phyloP scores from a whole-genome alignment of 78 protist species.

The slime mould (Dictyostelium discoideum) region DNA sequence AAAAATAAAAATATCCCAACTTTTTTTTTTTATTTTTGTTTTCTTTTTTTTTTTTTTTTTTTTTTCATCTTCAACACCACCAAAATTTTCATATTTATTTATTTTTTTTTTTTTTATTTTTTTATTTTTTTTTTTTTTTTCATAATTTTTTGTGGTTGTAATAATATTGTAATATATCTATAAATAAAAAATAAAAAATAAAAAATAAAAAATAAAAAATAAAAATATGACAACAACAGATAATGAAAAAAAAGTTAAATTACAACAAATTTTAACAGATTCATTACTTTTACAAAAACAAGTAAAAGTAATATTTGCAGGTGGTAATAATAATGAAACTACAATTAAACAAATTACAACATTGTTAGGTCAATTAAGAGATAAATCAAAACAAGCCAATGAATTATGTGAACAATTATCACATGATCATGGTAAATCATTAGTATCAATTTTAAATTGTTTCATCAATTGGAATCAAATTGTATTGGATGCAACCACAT shows the following conservation, averaged over 20 bases:
- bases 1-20: neutral
- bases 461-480: constrained; percentile 17
- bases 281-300: neutral
- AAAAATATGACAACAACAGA: neutral
- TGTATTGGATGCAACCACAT: neutral
- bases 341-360: neutral
- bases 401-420: constrained; percentile 6
- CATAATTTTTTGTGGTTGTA: neutral
- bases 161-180: neutral
- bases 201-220: too few relatives aligned
- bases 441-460: neutral
- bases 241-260: neutral
- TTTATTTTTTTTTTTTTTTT: neutral
- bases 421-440: constrained; percentile 44
- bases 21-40: neutral
- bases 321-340: neutral
- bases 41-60: neutral
- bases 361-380: neutral
- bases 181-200: neutral
- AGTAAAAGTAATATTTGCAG: neutral
- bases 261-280: neutral
- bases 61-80: neutral
- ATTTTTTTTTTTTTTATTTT: neutral
- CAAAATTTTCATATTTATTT: neutral
- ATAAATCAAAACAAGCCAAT: neutral